These are phyloP conservation scores for Myxozyma neotropica DNA, from an alignment of 805 yeast species.

Conservation along the genomic window DNA sequence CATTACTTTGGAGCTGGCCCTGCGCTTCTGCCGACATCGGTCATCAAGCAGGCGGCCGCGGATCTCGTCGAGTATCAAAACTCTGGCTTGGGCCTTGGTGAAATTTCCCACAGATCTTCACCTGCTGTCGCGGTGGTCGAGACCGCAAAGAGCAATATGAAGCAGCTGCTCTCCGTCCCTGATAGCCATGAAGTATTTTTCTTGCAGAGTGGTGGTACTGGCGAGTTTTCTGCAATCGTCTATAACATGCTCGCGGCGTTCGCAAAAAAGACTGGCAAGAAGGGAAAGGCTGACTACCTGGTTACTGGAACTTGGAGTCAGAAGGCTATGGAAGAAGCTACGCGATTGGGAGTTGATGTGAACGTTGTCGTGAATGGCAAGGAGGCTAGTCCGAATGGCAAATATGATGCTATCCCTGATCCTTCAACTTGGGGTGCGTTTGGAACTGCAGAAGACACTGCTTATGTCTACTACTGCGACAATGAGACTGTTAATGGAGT, in stretches of 20 bases:
- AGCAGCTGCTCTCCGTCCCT: conserved; percentile 70
- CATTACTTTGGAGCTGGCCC: conserved; percentile 98
- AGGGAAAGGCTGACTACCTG: conserved; percentile 81
- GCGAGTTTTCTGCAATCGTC: conserved; percentile 87
- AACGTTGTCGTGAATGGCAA: conserved; percentile 70
- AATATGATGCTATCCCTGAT: conserved; percentile 68
- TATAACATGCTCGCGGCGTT: conserved; percentile 77
- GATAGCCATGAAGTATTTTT: conserved; percentile 93
- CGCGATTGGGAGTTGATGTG: conserved; percentile 74
- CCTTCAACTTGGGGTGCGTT: conserved; percentile 57
- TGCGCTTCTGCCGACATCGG: conserved; percentile 82
- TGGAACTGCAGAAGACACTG: conserved; percentile 60
- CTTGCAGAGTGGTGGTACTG: conserved; percentile 97
- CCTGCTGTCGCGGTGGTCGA: conserved; percentile 79
- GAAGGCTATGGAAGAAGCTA: conserved; percentile 85
- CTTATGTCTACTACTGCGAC: conserved; percentile 89
- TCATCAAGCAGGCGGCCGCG: conserved; percentile 81
- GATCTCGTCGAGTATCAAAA: conserved; percentile 75
- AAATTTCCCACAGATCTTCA: conserved; percentile 90
- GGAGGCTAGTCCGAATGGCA: conserved; percentile 50
- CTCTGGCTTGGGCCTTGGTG: conserved; percentile 86
- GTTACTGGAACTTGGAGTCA: conserved; percentile 94
- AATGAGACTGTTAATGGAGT: conserved; percentile 97
- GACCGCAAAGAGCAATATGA: conserved; percentile 68
- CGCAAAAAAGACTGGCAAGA: conserved; percentile 70